Conservation (phyloP, 352 stramenopile species). For the Phytophthora pistaciae region DNA sequence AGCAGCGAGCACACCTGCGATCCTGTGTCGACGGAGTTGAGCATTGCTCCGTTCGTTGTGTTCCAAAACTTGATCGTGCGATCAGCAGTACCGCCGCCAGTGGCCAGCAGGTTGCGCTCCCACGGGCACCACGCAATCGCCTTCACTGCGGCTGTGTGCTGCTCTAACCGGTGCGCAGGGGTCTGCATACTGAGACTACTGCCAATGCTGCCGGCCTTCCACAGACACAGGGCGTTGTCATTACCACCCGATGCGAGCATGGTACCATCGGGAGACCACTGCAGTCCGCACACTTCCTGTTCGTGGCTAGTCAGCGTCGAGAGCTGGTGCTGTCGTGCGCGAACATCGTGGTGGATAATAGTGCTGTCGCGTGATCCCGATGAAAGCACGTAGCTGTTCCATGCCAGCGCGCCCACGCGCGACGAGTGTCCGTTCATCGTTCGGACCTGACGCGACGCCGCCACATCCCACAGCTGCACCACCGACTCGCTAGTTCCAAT, state of each 20-base stretch:
- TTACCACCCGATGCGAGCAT: conserved; percentile 97
- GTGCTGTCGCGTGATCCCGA: conserved; percentile 95
- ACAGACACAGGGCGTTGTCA: conserved; percentile 98
- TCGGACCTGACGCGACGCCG: conserved; percentile 92
- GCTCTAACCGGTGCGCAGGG: conserved; percentile 89
- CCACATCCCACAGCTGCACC: conserved; percentile 98
- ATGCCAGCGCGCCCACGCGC: conserved; percentile 95
- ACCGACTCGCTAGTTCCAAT: conserved; percentile 95
- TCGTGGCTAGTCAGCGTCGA: conserved; percentile 94
- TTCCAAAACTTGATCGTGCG: conserved; percentile 99
- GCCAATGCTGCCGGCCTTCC: conserved; percentile 93
- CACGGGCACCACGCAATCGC: conserved; percentile 99
- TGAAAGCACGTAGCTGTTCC: conserved; percentile 96
- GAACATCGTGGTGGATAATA: conserved; percentile 92
- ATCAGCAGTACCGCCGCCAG: conserved; percentile 98
- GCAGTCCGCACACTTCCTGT: conserved; percentile 98
- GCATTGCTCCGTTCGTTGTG: conserved; percentile 93
- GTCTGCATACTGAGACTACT: conserved; percentile 58
- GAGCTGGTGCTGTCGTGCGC: conserved; percentile 84
- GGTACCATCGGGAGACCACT: conserved; percentile 97
- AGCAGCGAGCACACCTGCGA: conserved; percentile 98
- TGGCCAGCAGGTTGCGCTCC: conserved; percentile 97
- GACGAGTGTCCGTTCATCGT: conserved; percentile 94
- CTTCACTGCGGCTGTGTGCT: conserved; percentile 98
- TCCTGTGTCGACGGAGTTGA: conserved; percentile 98